Evolutionary conservation across 345 rosid species (phyloP).

Genomic region (Schrenkiella parvula): DNA sequence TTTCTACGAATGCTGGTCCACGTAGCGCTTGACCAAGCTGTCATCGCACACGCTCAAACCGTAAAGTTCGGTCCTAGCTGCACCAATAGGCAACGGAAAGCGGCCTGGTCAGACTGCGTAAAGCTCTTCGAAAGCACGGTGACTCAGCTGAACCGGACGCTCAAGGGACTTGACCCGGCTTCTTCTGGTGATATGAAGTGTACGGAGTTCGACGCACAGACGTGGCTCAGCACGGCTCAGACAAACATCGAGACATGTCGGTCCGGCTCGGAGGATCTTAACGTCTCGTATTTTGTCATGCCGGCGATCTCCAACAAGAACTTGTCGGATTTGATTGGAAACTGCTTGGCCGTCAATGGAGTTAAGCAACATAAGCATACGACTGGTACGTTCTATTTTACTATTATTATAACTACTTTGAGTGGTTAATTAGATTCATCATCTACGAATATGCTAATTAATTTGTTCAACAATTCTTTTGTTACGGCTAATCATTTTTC

Average conservation of each 20-base stretch:
- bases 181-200: conserved; percentile 32
- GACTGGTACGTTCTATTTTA: conserved; percentile 20
- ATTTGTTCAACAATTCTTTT: background rate
- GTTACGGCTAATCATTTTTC: background rate
- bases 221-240: conserved; percentile 85
- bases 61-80: conserved; percentile 53
- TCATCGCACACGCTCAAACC: conserved; percentile 42
- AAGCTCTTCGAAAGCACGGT: conserved; percentile 53
- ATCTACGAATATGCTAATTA: background rate
- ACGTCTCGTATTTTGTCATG: conserved; percentile 42
- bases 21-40: conserved; percentile 57
- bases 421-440: background rate
- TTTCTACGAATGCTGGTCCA: conserved; percentile 44
- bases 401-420: background rate
- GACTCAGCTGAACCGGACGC: conserved; percentile 52
- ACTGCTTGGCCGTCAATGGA: conserved; percentile 55
- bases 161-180: conserved; percentile 33
- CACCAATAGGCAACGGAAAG: conserved; percentile 49
- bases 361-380: conserved; percentile 37
- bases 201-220: conserved; percentile 61
- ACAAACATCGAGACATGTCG: conserved; percentile 75
- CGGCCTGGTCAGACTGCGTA: conserved; percentile 85
- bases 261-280: conserved; percentile 57
- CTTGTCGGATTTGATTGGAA: conserved; percentile 59
- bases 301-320: conserved; percentile 60